A percentile compares a stretch with the other conserved stretches of the same genome.
Evolutionary conservation across 495 filamentous ascomycete species (phyloP).

Genomic region (Cryomyces minteri): DNA sequence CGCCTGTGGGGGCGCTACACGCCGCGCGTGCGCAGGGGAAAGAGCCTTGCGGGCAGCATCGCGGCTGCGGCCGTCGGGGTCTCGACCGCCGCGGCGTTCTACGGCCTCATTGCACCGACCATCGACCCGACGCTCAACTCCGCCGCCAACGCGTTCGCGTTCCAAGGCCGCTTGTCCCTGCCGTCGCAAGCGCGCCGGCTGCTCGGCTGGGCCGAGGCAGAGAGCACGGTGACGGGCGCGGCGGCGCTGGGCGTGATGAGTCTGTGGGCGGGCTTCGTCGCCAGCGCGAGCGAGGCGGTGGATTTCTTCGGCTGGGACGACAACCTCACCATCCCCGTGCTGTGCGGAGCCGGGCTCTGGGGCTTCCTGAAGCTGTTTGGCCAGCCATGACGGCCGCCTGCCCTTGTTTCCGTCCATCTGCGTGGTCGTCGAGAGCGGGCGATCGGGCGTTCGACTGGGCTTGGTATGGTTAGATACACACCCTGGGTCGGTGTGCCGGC

Average conservation of each 20-base stretch:
- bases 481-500: too few species aligned
- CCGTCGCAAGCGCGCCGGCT: conserved; percentile 26
- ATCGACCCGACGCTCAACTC: too few species aligned
- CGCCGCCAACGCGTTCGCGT: conserved; percentile 40
- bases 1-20: conserved; percentile 78
- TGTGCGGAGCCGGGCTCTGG: conserved; percentile 83
- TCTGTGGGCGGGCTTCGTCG: conserved; percentile 70
- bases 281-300: conserved; percentile 73
- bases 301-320: conserved; percentile 90
- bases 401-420: background rate
- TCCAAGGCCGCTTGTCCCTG: conserved; percentile 51
- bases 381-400: conserved; percentile 8
- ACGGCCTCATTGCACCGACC: conserved; percentile 61
- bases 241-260: conserved; percentile 72
- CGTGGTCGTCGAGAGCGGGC: too few species aligned
- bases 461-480: too few species aligned
- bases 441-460: too few species aligned
- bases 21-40: conserved; percentile 62
- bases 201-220: conserved; percentile 23
- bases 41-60: conserved; percentile 76
- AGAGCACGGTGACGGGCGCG: conserved; percentile 38
- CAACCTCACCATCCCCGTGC: conserved; percentile 86
- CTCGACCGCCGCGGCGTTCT: conserved; percentile 64
- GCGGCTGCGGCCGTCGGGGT: conserved; percentile 72
- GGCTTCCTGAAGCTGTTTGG: conserved; percentile 87